A percentile compares a stretch with the other conserved stretches of the same genome.
Conservation (phyloP, 1,284 basidiomycete genomes). For the Trametes sp. region DNA sequence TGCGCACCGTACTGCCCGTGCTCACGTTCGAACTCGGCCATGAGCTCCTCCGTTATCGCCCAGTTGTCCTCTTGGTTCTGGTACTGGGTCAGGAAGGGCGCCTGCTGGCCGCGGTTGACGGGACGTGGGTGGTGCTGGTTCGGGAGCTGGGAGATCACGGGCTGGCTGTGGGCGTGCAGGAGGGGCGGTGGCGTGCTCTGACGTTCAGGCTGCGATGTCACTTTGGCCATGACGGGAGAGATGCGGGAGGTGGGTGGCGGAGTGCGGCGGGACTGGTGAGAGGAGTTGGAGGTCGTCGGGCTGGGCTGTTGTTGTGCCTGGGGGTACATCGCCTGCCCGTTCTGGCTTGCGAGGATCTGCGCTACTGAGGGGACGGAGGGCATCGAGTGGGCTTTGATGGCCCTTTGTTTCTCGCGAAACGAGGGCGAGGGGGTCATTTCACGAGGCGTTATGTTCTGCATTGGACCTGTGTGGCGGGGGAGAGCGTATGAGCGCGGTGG, state of each 20-base stretch:
- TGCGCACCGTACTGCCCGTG: slow-evolving; percentile 31
- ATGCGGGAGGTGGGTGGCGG: slow-evolving; percentile 50
- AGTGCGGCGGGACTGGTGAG: slow-evolving; percentile 51
- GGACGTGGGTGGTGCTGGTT: slow-evolving; percentile 64
- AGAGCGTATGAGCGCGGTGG: slow-evolving; percentile 37
- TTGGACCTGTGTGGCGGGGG: slow-evolving; percentile 37
- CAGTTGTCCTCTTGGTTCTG: slow-evolving; percentile 62
- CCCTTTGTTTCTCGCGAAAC: slow-evolving; percentile 63
- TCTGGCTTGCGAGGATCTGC: slow-evolving; percentile 51
- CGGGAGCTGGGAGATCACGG: slow-evolving; percentile 44
- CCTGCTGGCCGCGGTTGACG: slow-evolving; percentile 57
- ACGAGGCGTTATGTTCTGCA: slow-evolving; percentile 59
- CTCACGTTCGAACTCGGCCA: slow-evolving; percentile 70
- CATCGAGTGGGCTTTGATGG: slow-evolving; percentile 66
- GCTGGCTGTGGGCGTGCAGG: slow-evolving; percentile 42
- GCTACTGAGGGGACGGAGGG: slow-evolving; percentile 63
- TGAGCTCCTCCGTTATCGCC: slow-evolving; percentile 72
- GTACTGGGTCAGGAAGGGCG: slow-evolving; percentile 61
- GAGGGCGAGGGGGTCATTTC: slow-evolving; percentile 76
- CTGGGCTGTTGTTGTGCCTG: slow-evolving; percentile 59
- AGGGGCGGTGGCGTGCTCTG: slow-evolving; percentile 41
- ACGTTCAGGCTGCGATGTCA: slow-evolving; percentile 49
- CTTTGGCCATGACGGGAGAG: slow-evolving; percentile 46
- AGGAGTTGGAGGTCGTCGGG: slow-evolving; percentile 59
- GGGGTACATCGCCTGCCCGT: slow-evolving; percentile 37